Conservation (phyloP, 768 basidiomycete species). For the Termitomyces eurrhizus region DNA sequence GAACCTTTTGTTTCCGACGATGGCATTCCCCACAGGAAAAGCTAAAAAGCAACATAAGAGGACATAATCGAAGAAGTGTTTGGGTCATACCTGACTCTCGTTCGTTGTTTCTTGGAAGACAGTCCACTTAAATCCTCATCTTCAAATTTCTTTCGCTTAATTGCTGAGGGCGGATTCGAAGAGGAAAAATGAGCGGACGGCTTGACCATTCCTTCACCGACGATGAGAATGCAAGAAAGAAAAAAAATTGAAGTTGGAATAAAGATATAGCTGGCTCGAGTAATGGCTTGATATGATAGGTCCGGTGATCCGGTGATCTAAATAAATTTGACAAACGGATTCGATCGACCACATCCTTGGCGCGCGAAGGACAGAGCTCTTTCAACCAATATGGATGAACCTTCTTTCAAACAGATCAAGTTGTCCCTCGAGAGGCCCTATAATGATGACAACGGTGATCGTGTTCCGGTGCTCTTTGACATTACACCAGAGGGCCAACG, state of each 20-base stretch:
- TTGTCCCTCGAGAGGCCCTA: constrained; percentile 78
- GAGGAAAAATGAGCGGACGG: constrained; percentile 16
- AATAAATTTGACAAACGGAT: background rate
- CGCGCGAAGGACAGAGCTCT: background rate
- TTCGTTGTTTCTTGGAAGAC: constrained; percentile 64
- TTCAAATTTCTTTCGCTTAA: constrained; percentile 62
- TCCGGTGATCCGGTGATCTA: constrained; percentile 17
- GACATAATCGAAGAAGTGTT: background rate
- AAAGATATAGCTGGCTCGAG: constrained; percentile 12
- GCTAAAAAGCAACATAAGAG: constrained; percentile 30
- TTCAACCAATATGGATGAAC: constrained; percentile 21
- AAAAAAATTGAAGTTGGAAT: constrained; percentile 6
- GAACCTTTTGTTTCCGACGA: constrained; percentile 82
- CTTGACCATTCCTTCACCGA: constrained; percentile 31
- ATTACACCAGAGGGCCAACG: constrained; percentile 67
- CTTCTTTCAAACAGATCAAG: constrained; percentile 55
- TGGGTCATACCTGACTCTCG: constrained; percentile 64
- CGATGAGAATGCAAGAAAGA: background rate
- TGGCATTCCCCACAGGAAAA: constrained; percentile 89
- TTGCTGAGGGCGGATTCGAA: constrained; percentile 25
- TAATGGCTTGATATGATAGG: constrained; percentile 14
- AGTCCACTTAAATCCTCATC: constrained; percentile 46
- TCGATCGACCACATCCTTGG: background rate
- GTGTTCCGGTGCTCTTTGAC: constrained; percentile 60
- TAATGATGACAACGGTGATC: constrained; percentile 69